A percentile compares a stretch with the other conserved stretches of the same genome.
Evolutionary conservation across 139 green algal species (phyloP).

Genomic region (Pedinophyceae sp.): DNA sequence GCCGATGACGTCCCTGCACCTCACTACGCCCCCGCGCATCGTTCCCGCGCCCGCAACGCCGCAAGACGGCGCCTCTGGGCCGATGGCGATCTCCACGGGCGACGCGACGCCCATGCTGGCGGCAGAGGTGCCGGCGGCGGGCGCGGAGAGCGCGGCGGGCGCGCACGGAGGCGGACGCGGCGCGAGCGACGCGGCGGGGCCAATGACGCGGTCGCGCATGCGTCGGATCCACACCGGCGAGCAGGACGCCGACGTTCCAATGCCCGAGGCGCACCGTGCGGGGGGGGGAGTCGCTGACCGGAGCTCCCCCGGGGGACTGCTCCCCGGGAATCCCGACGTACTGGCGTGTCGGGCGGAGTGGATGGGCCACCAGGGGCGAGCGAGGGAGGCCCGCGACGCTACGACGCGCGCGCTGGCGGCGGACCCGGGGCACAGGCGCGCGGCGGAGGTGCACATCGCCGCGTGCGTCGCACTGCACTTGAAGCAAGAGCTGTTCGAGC

Average conservation of each 20-base stretch:
- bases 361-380: constrained; percentile 35
- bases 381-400: constrained; percentile 30
- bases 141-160: not conserved
- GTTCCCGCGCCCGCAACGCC: too few species aligned
- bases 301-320: constrained; percentile 31
- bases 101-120: too few species aligned
- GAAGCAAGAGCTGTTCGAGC: constrained; percentile 79
- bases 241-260: not conserved
- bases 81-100: too few species aligned
- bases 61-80: too few species aligned
- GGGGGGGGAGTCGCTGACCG: not conserved
- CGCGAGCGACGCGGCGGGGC: not conserved
- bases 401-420: constrained; percentile 39
- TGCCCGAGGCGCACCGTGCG: not conserved
- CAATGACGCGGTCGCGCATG: not conserved
- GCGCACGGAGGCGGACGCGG: too few species aligned
- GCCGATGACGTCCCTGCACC: too few species aligned
- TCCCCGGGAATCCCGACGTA: constrained; percentile 53
- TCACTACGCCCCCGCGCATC: too few species aligned
- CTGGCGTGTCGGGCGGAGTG: constrained; percentile 46
- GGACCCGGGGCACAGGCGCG: constrained; percentile 47
- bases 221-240: not conserved
- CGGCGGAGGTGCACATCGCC: constrained; percentile 55
- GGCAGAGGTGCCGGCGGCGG: not conserved
- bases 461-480: constrained; percentile 56